Evolutionary conservation across 2,329 filamentous ascomycete species (phyloP).

Genomic region (Fusarium sp.): DNA sequence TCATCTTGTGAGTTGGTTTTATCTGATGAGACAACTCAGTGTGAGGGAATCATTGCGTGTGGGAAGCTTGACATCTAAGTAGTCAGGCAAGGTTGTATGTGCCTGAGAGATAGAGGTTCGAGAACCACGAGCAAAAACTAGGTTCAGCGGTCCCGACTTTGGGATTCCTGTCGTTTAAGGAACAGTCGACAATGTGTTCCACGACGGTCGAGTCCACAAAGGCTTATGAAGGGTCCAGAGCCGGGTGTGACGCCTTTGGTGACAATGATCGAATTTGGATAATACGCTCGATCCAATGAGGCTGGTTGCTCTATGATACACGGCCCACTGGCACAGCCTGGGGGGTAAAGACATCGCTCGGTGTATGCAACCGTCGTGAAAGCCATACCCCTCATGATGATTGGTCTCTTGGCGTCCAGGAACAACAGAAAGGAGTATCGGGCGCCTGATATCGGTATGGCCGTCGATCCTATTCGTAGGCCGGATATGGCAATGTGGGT

Average conservation of each 20-base stretch:
- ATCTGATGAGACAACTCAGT: neutral
- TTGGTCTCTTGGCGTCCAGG: neutral
- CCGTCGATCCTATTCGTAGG: neutral
- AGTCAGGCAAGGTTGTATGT: neutral
- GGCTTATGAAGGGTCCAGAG: neutral
- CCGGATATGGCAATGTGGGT: conserved; percentile 22
- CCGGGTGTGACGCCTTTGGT: conserved; percentile 14
- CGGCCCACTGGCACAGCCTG: neutral
- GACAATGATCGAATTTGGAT: neutral
- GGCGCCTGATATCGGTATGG: conserved; percentile 6
- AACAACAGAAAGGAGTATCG: neutral
- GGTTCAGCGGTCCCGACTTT: neutral
- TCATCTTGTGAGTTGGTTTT: conserved; percentile 8
- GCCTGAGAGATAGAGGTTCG: neutral
- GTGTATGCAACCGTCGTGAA: conserved; percentile 1
- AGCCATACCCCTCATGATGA: neutral
- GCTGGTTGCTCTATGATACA: neutral
- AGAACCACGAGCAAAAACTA: neutral
- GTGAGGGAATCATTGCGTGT: neutral
- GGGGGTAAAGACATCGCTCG: neutral
- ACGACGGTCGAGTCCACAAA: neutral
- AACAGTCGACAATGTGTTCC: neutral
- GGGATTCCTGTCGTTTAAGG: neutral
- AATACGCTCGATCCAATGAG: conserved; percentile 1
- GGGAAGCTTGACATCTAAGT: conserved; percentile 16